These are phyloP conservation scores for Coelastrella sp. DNA, from an alignment of 139 green algal species.

Conservation along the genomic window DNA sequence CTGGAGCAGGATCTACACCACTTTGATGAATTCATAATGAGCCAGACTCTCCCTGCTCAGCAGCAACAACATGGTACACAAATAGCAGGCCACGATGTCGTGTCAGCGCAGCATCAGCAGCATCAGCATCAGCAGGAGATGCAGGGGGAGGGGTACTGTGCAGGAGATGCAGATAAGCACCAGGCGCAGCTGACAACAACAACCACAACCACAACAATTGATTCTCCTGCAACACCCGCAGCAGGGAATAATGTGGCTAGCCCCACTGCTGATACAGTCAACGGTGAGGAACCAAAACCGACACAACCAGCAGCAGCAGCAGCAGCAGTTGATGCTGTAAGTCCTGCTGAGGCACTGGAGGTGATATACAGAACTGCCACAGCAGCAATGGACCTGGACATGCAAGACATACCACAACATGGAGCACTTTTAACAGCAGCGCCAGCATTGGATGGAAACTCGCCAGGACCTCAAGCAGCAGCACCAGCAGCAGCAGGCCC, in stretches of 20 bases:
- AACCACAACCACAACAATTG: no score
- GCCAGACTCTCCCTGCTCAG: background rate
- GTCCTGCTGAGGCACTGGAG: no score
- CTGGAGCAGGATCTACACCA: background rate
- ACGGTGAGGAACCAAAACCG: no score
- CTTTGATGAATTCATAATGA: background rate
- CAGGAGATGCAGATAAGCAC: no score
- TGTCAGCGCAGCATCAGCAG: background rate
- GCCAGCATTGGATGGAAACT: no score
- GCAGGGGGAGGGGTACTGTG: background rate
- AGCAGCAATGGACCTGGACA: no score
- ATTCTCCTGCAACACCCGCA: no score
- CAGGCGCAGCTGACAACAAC: no score
- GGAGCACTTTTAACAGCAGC: background rate
- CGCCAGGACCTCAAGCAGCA: background rate
- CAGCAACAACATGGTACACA: background rate
- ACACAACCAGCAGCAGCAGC: background rate
- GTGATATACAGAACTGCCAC: no score
- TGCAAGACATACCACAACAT: background rate
- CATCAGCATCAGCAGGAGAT: background rate
- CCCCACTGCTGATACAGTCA: no score
- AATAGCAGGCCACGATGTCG: background rate
- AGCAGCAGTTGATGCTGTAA: background rate
- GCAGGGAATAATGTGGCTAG: no score
- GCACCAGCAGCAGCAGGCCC: no score